phyloP scores from a whole-genome alignment of 805 yeast species.

The Saccharomycopsis amapae region DNA sequence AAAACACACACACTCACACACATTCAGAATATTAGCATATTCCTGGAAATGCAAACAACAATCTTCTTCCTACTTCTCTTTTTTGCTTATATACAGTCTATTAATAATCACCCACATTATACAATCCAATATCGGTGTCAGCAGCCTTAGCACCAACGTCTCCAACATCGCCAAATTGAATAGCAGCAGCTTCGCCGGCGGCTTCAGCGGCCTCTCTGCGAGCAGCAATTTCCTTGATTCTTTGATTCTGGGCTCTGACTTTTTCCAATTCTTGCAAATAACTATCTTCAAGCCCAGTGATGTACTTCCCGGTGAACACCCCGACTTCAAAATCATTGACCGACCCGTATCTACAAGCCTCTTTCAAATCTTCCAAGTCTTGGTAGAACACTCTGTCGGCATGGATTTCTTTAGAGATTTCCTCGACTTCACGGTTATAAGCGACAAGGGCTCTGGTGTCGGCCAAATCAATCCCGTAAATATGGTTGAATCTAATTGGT shows the following conservation, averaged over 20 bases:
- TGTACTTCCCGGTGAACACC: conserved; percentile 89
- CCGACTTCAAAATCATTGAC: conserved; percentile 83
- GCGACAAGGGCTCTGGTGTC: conserved; percentile 93
- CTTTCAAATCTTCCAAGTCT: conserved; percentile 71
- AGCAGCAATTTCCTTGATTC: conserved; percentile 38
- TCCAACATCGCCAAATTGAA: neutral
- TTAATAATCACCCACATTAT: conserved; percentile 49
- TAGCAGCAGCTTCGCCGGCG: conserved; percentile 43
- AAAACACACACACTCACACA: too few species aligned
- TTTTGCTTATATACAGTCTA: too few species aligned
- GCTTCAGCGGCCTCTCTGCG: conserved; percentile 23
- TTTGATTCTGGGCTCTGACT: conserved; percentile 71
- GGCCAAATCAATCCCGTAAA: conserved; percentile 95
- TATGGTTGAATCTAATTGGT: conserved; percentile 92
- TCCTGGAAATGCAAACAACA: too few species aligned
- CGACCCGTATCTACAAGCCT: conserved; percentile 48
- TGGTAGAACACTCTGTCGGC: conserved; percentile 92
- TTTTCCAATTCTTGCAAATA: conserved; percentile 77
- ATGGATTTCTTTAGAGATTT: conserved; percentile 71
- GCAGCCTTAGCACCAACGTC: conserved; percentile 14
- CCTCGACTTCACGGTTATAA: conserved; percentile 63
- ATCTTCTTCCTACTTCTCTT: too few species aligned
- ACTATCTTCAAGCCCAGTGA: conserved; percentile 87
- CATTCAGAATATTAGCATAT: too few species aligned
- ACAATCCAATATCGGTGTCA: conserved; percentile 46